Conservation (phyloP, 2,329 filamentous ascomycete species). For the Westerdykella ornata region DNA sequence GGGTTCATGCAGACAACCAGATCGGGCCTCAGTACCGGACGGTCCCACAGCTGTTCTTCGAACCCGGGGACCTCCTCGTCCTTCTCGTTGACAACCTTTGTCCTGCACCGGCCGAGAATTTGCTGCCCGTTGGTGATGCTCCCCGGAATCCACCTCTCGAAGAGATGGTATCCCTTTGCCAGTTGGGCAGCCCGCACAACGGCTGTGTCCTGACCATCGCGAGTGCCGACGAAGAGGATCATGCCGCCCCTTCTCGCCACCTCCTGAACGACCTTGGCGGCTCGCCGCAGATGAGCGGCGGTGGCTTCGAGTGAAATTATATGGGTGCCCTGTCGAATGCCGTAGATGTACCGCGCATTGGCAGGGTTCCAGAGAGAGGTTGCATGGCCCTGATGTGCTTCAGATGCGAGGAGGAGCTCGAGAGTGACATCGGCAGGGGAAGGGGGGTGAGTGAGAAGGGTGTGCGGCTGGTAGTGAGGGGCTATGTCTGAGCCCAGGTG, state of each 20-base stretch:
- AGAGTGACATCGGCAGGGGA: slow-evolving; percentile 74
- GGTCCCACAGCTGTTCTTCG: slow-evolving; percentile 56
- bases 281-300: slow-evolving; percentile 81
- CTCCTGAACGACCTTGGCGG: slow-evolving; percentile 85
- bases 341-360: slow-evolving; percentile 91
- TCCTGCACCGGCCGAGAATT: slow-evolving; percentile 63
- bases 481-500: slow-evolving; percentile 37
- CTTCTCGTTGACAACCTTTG: slow-evolving; percentile 69
- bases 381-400: slow-evolving; percentile 67
- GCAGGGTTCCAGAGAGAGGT: slow-evolving; percentile 90
- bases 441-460: slow-evolving; percentile 66
- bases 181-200: slow-evolving; percentile 76
- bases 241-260: slow-evolving; percentile 76
- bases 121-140: slow-evolving; percentile 88
- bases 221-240: slow-evolving; percentile 84
- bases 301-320: slow-evolving; percentile 89
- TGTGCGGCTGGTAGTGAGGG: slow-evolving; percentile 58
- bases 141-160: slow-evolving; percentile 87
- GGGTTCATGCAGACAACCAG: slow-evolving; percentile 90
- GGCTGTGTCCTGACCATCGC: slow-evolving; percentile 70
- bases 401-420: slow-evolving; percentile 62
- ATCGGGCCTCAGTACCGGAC: slow-evolving; percentile 70
- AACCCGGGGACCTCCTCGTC: slow-evolving; percentile 62
- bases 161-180: slow-evolving; percentile 76
- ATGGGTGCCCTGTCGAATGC: slow-evolving; percentile 79